phyloP scores from a whole-genome alignment of 768 basidiomycete species.

The Mrakia gelida region DNA sequence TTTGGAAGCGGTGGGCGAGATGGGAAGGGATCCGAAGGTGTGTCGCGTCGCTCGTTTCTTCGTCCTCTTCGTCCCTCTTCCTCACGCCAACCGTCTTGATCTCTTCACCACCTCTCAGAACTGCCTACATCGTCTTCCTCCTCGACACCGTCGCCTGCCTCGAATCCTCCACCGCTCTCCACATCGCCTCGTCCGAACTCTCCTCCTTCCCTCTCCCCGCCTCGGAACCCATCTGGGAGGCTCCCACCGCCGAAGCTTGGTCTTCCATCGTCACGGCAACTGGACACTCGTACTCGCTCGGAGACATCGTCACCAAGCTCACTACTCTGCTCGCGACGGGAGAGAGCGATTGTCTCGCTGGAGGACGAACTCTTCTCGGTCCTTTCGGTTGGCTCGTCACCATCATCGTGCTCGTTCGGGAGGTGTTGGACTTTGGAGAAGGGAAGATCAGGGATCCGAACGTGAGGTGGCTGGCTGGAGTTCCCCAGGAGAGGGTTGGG shows the following conservation, averaged over 20 bases:
- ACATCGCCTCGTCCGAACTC: constrained; percentile 41
- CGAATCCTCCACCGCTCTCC: constrained; percentile 43
- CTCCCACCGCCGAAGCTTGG: constrained; percentile 43
- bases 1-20: constrained; percentile 46
- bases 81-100: too few species aligned
- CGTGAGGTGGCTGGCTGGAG: constrained; percentile 33
- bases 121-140: constrained; percentile 44
- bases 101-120: constrained; percentile 24
- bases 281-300: neutral
- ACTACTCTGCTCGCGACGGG: neutral
- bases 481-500: constrained; percentile 39
- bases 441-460: constrained; percentile 38
- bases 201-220: constrained; percentile 45
- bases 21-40: constrained; percentile 44
- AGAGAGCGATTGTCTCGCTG: constrained; percentile 4
- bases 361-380: constrained; percentile 37
- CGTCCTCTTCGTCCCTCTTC: neutral
- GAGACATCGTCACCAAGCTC: neutral
- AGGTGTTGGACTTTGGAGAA: constrained; percentile 45
- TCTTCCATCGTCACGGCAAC: constrained; percentile 37
- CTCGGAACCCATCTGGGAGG: constrained; percentile 46
- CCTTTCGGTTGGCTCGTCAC: constrained; percentile 45
- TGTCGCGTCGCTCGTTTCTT: neutral
- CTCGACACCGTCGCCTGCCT: constrained; percentile 46
- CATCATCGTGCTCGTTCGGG: constrained; percentile 43